Conservation (phyloP, 106 monocot genomes). For the Platanthera guangdongensis region DNA sequence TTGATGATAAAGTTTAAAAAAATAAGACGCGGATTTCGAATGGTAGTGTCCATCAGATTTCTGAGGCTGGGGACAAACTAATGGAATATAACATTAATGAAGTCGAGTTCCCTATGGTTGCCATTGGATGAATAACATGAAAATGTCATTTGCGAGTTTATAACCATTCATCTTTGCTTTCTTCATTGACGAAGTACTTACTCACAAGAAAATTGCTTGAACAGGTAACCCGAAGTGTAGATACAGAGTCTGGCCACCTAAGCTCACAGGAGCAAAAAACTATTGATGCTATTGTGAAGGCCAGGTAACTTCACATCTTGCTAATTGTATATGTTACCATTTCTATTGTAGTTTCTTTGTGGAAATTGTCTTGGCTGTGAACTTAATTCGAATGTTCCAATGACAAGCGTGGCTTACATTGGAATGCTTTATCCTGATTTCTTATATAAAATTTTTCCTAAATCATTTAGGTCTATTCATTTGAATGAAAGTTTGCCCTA, state of each 20-base stretch:
- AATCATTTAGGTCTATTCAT: not conserved
- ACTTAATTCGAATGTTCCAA: not conserved
- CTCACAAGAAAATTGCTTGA: slow-evolving; percentile 3
- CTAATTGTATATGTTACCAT: not conserved
- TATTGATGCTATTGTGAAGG: slow-evolving; percentile 71
- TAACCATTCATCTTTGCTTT: not conserved
- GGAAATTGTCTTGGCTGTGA: not conserved
- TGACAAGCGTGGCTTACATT: not conserved
- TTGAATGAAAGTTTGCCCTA: no score
- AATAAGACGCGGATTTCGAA: not conserved
- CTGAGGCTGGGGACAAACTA: not conserved
- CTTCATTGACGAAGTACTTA: not conserved
- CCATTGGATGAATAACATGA: not conserved
- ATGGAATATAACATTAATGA: not conserved
- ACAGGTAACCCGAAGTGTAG: slow-evolving; percentile 74
- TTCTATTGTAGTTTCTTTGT: not conserved
- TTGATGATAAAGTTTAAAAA: not conserved
- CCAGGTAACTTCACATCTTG: slow-evolving; percentile 34
- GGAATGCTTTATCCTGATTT: not conserved
- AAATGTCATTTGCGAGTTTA: not conserved
- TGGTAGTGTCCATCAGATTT: not conserved
- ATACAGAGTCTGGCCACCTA: slow-evolving; percentile 36
- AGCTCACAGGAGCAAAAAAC: slow-evolving; percentile 72
- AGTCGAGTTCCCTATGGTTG: not conserved
- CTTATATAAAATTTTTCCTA: not conserved